phyloP scores from a whole-genome alignment of 331 rosid genomes.

The Telfairia occidentalis region DNA sequence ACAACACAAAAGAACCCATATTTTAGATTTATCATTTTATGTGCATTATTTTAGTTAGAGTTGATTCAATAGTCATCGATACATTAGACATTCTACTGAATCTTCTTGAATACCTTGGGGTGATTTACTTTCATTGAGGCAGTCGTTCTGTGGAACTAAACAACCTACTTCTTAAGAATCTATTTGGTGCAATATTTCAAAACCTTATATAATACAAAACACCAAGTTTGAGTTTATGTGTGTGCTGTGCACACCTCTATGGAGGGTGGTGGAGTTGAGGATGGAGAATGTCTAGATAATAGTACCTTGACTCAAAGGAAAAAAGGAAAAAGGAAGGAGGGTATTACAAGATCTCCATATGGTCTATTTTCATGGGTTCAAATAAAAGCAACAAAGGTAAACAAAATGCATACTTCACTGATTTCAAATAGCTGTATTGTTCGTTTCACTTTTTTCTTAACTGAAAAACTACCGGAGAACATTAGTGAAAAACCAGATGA shows the following conservation, averaged over 20 bases:
- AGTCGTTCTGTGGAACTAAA: neutral
- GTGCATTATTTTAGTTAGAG: neutral
- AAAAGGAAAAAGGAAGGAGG: neutral
- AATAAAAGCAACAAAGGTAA: neutral
- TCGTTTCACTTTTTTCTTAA: neutral
- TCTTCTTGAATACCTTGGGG: neutral
- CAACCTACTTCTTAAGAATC: neutral
- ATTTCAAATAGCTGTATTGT: neutral
- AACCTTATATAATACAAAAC: neutral
- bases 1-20: neutral
- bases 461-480: neutral
- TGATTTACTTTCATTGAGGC: neutral
- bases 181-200: neutral
- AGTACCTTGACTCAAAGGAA: neutral
- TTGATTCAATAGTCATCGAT: neutral
- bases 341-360: too few relatives aligned
- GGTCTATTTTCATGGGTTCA: neutral
- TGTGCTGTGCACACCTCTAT: neutral
- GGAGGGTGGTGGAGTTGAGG: neutral
- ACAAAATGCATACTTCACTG: neutral
- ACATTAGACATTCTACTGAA: neutral
- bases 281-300: neutral
- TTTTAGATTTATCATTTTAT: neutral
- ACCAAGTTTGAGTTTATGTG: neutral
- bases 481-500: neutral